Evolutionary conservation across 2,329 filamentous ascomycete genomes (phyloP).

Genomic region (Alternaria brassicicola): DNA sequence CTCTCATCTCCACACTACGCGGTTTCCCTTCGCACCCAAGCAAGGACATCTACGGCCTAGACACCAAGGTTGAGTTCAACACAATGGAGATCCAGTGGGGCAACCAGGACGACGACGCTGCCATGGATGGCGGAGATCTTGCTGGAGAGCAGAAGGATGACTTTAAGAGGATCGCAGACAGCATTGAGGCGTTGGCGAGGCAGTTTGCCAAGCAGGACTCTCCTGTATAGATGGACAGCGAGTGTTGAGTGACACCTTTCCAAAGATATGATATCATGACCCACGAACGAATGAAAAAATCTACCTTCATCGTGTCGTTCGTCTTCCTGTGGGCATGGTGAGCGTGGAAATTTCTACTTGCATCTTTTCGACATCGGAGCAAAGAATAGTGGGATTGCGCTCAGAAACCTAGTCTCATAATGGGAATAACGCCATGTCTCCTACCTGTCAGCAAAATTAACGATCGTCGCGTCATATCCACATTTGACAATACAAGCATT

Average conservation of each 20-base stretch:
- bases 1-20: constrained; percentile 46
- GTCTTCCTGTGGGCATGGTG: neutral
- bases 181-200: constrained; percentile 50
- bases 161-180: constrained; percentile 52
- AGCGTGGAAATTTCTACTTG: no score
- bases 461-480: neutral
- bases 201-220: constrained; percentile 51
- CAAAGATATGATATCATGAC: neutral
- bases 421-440: neutral
- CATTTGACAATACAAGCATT: neutral
- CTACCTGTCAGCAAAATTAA: neutral
- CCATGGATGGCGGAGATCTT: constrained; percentile 41
- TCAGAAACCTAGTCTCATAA: neutral
- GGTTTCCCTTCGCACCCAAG: constrained; percentile 49
- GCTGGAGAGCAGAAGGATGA: constrained; percentile 52
- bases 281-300: neutral
- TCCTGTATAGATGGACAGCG: constrained; percentile 29
- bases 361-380: neutral
- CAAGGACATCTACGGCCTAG: constrained; percentile 50
- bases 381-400: neutral
- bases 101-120: constrained; percentile 49
- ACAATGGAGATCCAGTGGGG: constrained; percentile 53
- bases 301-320: neutral
- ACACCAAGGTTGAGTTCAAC: constrained; percentile 50
- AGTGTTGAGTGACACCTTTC: neutral